These are phyloP conservation scores for Backusella parvicylindrica DNA, from an alignment of 192 early-diverging fungal species.

Conservation along the genomic window DNA sequence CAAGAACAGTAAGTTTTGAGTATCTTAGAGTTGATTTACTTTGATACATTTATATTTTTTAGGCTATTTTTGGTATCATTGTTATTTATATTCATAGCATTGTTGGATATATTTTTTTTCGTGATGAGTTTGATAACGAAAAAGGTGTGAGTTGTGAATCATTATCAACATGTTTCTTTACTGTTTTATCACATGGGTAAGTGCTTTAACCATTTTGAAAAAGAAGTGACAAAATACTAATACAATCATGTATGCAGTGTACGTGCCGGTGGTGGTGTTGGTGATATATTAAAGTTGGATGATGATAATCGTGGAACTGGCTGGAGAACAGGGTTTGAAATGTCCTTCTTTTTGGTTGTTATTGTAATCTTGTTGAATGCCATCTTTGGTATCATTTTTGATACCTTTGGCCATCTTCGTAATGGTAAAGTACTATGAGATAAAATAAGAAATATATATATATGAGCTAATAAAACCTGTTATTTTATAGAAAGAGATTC, in stretches of 20 bases:
- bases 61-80: slow-evolving; percentile 19
- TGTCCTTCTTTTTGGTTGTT: slow-evolving; percentile 26
- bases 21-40: not conserved
- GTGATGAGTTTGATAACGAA: slow-evolving; percentile 12
- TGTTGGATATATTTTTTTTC: slow-evolving; percentile 19
- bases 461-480: not conserved
- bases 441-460: not conserved
- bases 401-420: slow-evolving; percentile 31
- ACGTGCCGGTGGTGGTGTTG: slow-evolving; percentile 19
- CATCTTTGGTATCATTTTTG: slow-evolving; percentile 29
- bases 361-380: slow-evolving; percentile 23
- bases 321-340: slow-evolving; percentile 23
- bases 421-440: slow-evolving; percentile 10
- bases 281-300: slow-evolving; percentile 15
- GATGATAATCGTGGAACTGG: not conserved
- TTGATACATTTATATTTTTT: not conserved
- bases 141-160: slow-evolving; percentile 23
- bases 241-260: too few species aligned
- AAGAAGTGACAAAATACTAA: too few species aligned
- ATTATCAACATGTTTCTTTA: slow-evolving; percentile 20
- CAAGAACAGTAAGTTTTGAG: slow-evolving; percentile 10
- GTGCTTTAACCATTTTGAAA: too few species aligned
- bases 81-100: slow-evolving; percentile 27
- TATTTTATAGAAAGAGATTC: slow-evolving; percentile 11
- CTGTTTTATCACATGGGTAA: slow-evolving; percentile 25